Evolutionary conservation across 78 protist genomes (phyloP), one percentile per base, ranked within the genome.

Genomic region (Goniomonas avonlea): DNA sequence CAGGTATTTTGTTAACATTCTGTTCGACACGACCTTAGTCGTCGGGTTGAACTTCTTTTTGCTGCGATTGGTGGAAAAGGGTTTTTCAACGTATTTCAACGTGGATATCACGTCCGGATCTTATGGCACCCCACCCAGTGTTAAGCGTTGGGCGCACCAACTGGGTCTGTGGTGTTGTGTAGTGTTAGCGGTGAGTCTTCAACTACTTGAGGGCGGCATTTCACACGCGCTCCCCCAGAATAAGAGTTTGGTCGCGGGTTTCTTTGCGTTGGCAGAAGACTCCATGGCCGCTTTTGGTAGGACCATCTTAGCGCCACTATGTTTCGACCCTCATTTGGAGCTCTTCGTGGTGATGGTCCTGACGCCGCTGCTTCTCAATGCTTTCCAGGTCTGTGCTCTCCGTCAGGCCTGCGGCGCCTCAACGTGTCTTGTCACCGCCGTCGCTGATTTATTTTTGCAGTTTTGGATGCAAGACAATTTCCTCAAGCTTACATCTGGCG

Each of bases 261-360:
- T n/a, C n/a, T n/a, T n/a, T n/a, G n/a, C n/a, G n/a, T n/a, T n/a
- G n/a, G n/a, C n/a, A n/a, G n/a, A n/a, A n/a, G n/a, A n/a, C n/a
- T n/a, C n/a, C n/a, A n/a, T n/a, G 71, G 71, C 71, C 17, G 71
- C 2, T 4, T 63, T 63, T 43, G 71, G 71, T 27, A 27, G 29
- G 50, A 0, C 37, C 45, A 1, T 63, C 7, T 9, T 63, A 27
- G 7, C 35, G 11, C 71, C 71, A 7, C 71, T 63, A 23, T 63
- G 71, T 43, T 63, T 63, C 71, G 37, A 63, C 45, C 71, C 71
- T 21, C 71, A 63, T 27, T 9, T 63, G 31, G 71, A 63, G 45
- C 71, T 63, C 45, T 63, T 63, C 43, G 37, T 63, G 29, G 71
- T 63, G 29, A 43, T 63, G 37, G 71, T 63, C 37, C 43, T 63